phyloP scores from a whole-genome alignment of 768 basidiomycete species.

The Mycena rosella region DNA sequence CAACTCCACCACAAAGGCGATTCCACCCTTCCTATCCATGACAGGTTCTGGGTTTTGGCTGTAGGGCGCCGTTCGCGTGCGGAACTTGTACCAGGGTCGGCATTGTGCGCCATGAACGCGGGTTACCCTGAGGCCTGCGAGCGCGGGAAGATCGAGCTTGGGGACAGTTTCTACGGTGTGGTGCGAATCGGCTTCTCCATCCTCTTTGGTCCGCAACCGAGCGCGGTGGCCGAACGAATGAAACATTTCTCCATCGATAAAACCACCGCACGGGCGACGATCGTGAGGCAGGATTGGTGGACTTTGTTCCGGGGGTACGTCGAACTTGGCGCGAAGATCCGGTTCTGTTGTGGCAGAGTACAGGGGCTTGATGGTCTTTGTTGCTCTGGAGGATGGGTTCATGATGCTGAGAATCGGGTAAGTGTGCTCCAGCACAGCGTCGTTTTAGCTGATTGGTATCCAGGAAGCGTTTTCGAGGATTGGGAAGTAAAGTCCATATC shows the following conservation, averaged over 20 bases:
- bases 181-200: neutral
- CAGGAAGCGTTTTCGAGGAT: neutral
- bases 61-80: neutral
- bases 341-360: constrained; percentile 2
- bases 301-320: constrained; percentile 9
- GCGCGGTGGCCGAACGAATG: neutral
- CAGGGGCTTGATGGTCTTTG: neutral
- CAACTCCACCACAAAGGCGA: neutral
- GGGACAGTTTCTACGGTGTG: constrained; percentile 1
- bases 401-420: constrained; percentile 13
- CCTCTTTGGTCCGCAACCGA: neutral
- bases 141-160: constrained; percentile 3
- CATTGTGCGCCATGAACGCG: neutral
- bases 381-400: constrained; percentile 22
- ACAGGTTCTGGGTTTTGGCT: neutral
- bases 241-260: constrained; percentile 18
- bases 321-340: constrained; percentile 1
- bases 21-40: neutral
- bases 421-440: neutral
- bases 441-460: neutral
- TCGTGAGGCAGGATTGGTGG: constrained; percentile 6
- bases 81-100: neutral
- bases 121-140: neutral
- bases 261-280: neutral
- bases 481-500: neutral